Base-by-base conservation (phyloP, 2,329 filamentous ascomycete genomes). In the Ustulina deusta region DNA sequence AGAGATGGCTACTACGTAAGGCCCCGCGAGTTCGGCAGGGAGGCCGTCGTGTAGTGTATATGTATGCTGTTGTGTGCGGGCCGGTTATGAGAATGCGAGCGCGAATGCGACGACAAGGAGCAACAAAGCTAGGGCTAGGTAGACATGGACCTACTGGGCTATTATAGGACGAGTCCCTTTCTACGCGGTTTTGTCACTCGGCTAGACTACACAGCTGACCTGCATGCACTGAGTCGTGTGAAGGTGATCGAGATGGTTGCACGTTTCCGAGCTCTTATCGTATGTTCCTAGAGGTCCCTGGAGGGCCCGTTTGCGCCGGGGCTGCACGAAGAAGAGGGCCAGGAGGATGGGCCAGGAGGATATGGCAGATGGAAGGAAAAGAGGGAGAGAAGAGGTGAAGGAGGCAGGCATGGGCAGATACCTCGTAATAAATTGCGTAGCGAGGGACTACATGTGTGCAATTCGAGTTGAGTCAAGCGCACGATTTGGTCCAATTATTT, bases 191-290 rank as follows among this genome's bases (percentile, higher is more conserved):
- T 60, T 48, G 51, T 44, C 40, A 17, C 48, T 54, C 36, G 55
- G 48, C 58, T 29, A 55, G n/a, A 52, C 25, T 51, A 62, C 48
- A 52, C 49, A 46, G 49, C 44, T 57, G 60, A 44, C 29, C 22
- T 48, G 36, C 29, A 29, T 61, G 56, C 29, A 57, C 38, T 54
- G 44, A 66, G 51, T 40, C 10, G 51, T 36, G 60, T 52, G 49
- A 38, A 58, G 38, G 44, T 55, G 57, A 57, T 38, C 44, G 57
- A 63, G 59, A 54, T 32, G 22, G 55, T 63, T 61, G 63, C 44
- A 61, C 51, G 65, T 38, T 40, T 61, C 49, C 42, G 9, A 20
- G 20, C 54, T 38, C 11, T 56, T 57, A 48, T 68, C 49, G 61
- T 59, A 51, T 46, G 56, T 60, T 68, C 40, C 51, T 40, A 46